Conservation (phyloP, 164 flowering plant genomes). For the Chimonanthus praecox region DNA sequence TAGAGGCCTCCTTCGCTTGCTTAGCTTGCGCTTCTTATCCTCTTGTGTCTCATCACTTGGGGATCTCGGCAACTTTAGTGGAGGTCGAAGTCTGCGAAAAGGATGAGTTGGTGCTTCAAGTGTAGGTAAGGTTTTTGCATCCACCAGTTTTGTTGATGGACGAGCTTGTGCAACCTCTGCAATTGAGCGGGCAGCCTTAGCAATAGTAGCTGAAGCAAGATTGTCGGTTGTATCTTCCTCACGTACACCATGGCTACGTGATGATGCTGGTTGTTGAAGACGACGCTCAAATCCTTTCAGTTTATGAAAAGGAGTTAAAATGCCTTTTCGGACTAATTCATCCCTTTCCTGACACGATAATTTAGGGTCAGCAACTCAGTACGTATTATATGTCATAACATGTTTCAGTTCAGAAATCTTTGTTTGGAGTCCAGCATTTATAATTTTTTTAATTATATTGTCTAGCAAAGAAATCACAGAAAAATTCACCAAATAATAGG, state of each 20-base stretch:
- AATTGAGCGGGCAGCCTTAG: conserved; percentile 51
- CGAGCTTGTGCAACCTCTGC: conserved; percentile 79
- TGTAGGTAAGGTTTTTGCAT: conserved; percentile 58
- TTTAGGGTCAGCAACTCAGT: background rate
- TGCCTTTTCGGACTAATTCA: conserved; percentile 81
- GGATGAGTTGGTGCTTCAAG: conserved; percentile 76
- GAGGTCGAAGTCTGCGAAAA: conserved; percentile 59
- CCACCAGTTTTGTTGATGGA: conserved; percentile 79
- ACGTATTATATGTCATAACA: background rate
- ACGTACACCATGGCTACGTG: conserved; percentile 18
- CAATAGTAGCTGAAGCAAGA: conserved; percentile 50
- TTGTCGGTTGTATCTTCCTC: conserved; percentile 28
- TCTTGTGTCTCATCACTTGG: conserved; percentile 29
- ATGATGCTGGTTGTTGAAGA: conserved; percentile 60
- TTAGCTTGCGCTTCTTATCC: conserved; percentile 24
- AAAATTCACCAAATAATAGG: background rate
- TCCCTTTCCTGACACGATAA: conserved; percentile 73
- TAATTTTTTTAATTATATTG: too few relatives aligned
- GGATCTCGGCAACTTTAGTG: conserved; percentile 29
- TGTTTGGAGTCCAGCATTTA: background rate
- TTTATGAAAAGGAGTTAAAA: conserved; percentile 91
- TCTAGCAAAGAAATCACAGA: background rate
- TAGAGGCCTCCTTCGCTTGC: conserved; percentile 64
- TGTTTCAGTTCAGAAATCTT: background rate
- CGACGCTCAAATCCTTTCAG: conserved; percentile 96